Base-by-base conservation (phyloP, 345 rosid species). In the Ricinus communis region DNA sequence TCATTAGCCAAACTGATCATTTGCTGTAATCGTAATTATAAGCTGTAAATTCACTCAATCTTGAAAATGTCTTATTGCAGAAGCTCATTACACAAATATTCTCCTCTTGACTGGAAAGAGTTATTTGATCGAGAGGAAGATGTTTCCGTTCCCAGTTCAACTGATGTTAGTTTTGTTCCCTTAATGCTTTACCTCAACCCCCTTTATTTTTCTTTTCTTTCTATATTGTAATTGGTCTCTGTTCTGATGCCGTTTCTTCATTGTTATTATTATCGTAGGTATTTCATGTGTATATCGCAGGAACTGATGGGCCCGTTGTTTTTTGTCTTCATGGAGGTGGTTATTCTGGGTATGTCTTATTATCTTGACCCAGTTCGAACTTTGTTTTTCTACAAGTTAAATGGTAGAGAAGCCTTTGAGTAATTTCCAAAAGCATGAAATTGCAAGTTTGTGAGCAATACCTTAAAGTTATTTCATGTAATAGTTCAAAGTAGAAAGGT, bases 241-340 rank as follows among this genome's bases (percentile, higher is more conserved):
- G 1, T 76, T 76, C 79, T 74, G 58, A 79, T 81, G 33, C 0
- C 53, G 30, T 55, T 28, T 53, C 8, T 66, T 27, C 19, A 31
- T 58, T 30, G 71, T 79, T 21, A 75, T 73, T 38, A 9, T n/a
- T 9, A 31, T 80, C 81, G 72, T 77, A 95, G 99, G 96, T 90
- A 49, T 92, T 92, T 87, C 99, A 89, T 78, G 88, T 95, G 22
- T 95, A 90, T 80, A 72, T 79, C 84, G 96, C 96, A 71, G 99
- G 99, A 79, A 85, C 76, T 10, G 89, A 90, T 71, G 97, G 99
- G 58, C 96, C 99, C 4, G 89, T 95, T 30, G 91, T 92, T 28
- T 87, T 92, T 81, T 92, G 93, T 84, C 86, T 95, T 19, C 98
- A 92, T 66, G 99, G 98, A 21, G 99, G 97, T 76, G 99, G 98